Base-by-base conservation (phyloP, 164 flowering plant genomes). In the Aristolochia contorta region DNA sequence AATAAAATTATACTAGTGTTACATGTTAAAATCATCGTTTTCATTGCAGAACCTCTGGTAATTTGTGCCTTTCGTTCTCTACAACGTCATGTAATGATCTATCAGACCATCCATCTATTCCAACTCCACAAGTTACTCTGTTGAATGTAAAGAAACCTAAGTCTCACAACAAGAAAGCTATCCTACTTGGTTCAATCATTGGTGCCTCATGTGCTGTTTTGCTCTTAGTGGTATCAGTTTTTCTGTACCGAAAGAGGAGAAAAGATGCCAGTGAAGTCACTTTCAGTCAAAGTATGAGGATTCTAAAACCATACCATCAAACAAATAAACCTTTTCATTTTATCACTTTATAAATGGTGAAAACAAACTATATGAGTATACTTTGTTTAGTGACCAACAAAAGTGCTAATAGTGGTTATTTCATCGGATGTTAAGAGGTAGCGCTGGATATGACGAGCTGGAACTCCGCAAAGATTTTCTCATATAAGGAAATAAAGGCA, bases 31-130 rank as follows among this genome's bases (percentile, higher is more conserved):
- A 37, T 20, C 37, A 66, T 63, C 48, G 24, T 61, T 32, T 60
- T 62, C 56, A 52, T 21, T 65, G 70, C 86, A 89, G 94, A 74
- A 69, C 85, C 68, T 75, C 83, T n/a, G 96, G 96, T 60, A 86
- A 89, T 71, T 22, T 81, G 71, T 89, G 96, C 72, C 81, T 89
- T 50, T 76, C 87, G 56, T 89, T 86, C 74, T 75, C 89, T 47
- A 59, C 75, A 19, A 51, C 71, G 21, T 46, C 76, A 60, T 89
- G 96, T 74, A 68, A 58, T 45, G 75, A 66, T 18, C 58, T 63
- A 57, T 68, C 82, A 45, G 67, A 71, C 19, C 71, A 72, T 70
- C 65, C 79, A 63, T 67, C 89, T 37, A 74, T 82, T 57, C 80
- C 82, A 68, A 71, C 83, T 45, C 96, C 96, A 16, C 81, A 82